Conservation (phyloP, 371 early-diverging fungal species). For the Lichtheimia ornata region DNA sequence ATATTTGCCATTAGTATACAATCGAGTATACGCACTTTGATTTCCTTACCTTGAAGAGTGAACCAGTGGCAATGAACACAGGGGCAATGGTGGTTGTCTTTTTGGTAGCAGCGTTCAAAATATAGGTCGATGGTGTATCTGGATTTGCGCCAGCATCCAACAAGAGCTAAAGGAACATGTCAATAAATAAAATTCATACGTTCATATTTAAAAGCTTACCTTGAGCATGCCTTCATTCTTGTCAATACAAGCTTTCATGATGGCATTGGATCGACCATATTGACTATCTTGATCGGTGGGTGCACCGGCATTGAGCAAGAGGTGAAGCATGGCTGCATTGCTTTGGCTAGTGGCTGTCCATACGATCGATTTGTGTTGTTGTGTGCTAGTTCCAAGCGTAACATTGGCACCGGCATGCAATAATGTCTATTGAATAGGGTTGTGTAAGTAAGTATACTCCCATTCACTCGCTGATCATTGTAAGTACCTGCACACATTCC, state of each 20-base stretch:
- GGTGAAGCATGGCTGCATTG: slow-evolving; percentile 20
- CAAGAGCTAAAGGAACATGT: slow-evolving; percentile 12
- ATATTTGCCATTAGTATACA: background rate
- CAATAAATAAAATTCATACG: too few relatives aligned
- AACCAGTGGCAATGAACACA: slow-evolving; percentile 5
- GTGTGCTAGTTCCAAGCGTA: slow-evolving; percentile 1
- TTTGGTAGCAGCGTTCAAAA: slow-evolving; percentile 1
- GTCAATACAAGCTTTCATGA: slow-evolving; percentile 27
- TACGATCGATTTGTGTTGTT: slow-evolving; percentile 21
- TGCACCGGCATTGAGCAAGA: slow-evolving; percentile 31
- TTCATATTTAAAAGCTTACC: background rate
- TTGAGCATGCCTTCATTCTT: background rate
- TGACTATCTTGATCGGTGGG: slow-evolving; percentile 32
- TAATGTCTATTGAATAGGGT: slow-evolving; percentile 20
- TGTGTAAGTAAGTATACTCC: background rate
- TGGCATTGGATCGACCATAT: slow-evolving; percentile 28
- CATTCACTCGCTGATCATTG: background rate
- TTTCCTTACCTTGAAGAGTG: slow-evolving; percentile 1
- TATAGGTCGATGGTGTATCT: slow-evolving; percentile 2
- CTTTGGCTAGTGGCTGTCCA: slow-evolving; percentile 23
- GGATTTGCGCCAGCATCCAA: slow-evolving; percentile 21
- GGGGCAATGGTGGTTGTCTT: background rate
- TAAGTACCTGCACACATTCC: slow-evolving; percentile 26
- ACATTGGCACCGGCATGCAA: slow-evolving; percentile 25
- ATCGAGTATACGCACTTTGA: background rate